Evolutionary conservation across 345 rosid species (phyloP).

Genomic region (Crucihimalaya himalaica): DNA sequence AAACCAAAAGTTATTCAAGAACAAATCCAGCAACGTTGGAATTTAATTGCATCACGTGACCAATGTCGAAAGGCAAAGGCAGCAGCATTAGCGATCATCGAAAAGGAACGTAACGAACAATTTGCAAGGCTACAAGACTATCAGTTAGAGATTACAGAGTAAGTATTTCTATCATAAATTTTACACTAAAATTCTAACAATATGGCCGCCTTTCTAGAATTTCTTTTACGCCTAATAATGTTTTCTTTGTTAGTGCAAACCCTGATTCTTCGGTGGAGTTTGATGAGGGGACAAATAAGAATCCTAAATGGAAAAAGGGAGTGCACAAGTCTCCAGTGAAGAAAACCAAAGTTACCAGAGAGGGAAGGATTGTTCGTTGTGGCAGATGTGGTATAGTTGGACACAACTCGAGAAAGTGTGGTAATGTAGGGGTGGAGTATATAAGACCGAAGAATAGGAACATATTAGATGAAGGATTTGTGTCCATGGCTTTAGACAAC

Average conservation of each 20-base stretch:
- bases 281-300: neutral
- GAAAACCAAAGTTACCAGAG: neutral
- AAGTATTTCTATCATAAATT: neutral
- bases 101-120: neutral
- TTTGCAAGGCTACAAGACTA: neutral
- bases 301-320: neutral
- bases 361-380: neutral
- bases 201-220: neutral
- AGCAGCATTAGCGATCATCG: neutral
- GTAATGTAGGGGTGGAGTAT: neutral
- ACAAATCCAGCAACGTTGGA: neutral
- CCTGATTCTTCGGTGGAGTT: neutral
- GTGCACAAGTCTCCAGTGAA: neutral
- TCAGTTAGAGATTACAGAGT: neutral
- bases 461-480: neutral
- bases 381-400: neutral
- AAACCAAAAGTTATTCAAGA: neutral
- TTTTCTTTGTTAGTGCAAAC: neutral
- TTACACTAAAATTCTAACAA: neutral
- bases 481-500: neutral
- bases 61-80: neutral
- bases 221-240: neutral
- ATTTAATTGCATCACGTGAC: neutral
- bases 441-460: neutral
- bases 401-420: neutral